A percentile compares a stretch with the other conserved stretches of the same genome.
Conservation (phyloP, 495 filamentous ascomycete genomes). For the Trichoderma gamsii region DNA sequence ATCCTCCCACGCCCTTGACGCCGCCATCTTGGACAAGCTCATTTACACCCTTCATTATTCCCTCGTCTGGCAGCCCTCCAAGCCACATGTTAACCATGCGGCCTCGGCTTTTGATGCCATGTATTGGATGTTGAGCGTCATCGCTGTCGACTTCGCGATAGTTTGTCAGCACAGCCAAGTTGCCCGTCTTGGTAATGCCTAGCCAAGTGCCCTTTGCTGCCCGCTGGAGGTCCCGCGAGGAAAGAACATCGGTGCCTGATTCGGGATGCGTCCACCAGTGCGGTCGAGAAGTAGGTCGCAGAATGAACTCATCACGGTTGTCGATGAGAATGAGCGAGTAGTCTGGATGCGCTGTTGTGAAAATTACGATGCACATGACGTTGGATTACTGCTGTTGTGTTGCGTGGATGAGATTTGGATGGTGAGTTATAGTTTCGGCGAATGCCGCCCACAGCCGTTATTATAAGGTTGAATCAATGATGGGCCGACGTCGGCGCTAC, state of each 20-base stretch:
- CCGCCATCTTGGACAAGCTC: constrained; percentile 60
- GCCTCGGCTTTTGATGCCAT: constrained; percentile 65
- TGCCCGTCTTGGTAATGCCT: constrained; percentile 76
- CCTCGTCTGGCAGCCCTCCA: constrained; percentile 40
- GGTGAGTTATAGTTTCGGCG: neutral
- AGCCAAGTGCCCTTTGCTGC: constrained; percentile 80
- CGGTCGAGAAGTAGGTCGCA: constrained; percentile 75
- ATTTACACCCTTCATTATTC: constrained; percentile 61
- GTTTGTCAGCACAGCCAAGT: constrained; percentile 89
- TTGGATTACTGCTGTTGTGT: neutral
- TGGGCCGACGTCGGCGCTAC: constrained; percentile 4
- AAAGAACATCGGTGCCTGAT: constrained; percentile 38
- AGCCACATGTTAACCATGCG: constrained; percentile 85
- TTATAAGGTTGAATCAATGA: neutral
- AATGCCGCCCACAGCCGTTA: neutral
- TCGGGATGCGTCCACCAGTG: constrained; percentile 65
- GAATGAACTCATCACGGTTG: constrained; percentile 94
- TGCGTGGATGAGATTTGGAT: neutral
- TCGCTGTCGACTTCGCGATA: constrained; percentile 69
- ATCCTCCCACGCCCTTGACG: constrained; percentile 75
- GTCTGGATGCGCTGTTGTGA: constrained; percentile 83
- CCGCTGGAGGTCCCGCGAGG: constrained; percentile 45
- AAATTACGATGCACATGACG: constrained; percentile 85
- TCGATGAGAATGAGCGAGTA: constrained; percentile 87
- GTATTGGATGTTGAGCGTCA: constrained; percentile 45